These are phyloP conservation scores for Colletotrichum phormii DNA, from an alignment of 2,329 filamentous ascomycete species.

Conservation along the genomic window DNA sequence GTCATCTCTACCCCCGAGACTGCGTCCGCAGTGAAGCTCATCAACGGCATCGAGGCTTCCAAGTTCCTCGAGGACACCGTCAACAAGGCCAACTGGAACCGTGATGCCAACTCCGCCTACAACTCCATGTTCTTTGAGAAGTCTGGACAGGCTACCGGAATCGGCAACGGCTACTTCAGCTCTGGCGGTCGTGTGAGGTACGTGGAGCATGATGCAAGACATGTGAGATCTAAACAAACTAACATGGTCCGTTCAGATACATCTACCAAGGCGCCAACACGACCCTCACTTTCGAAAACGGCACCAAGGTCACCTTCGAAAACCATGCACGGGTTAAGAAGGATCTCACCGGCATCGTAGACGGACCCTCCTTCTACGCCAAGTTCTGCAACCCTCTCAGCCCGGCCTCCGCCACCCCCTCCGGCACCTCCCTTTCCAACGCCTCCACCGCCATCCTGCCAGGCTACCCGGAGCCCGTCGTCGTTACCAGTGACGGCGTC, in stretches of 20 bases:
- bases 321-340: constrained; percentile 46
- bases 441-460: background rate
- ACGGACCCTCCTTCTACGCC: constrained; percentile 48
- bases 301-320: constrained; percentile 44
- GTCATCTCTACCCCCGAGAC: constrained; percentile 45
- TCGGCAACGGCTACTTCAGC: constrained; percentile 45
- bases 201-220: no score
- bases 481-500: constrained; percentile 41
- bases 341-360: constrained; percentile 44
- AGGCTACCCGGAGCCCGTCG: constrained; percentile 44
- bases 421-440: constrained; percentile 9
- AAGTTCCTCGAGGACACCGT: constrained; percentile 40
- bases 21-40: constrained; percentile 41
- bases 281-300: constrained; percentile 51
- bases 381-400: constrained; percentile 45
- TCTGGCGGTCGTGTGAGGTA: constrained; percentile 43
- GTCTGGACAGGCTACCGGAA: constrained; percentile 38
- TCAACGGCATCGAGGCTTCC: constrained; percentile 42
- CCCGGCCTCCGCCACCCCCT: background rate
- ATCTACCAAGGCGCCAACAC: constrained; percentile 48
- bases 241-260: background rate
- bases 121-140: constrained; percentile 51
- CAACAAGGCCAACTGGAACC: constrained; percentile 38
- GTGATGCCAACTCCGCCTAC: constrained; percentile 47
- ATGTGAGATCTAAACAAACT: background rate